These are phyloP conservation scores for Testicularia cyperi DNA, from an alignment of 1,284 basidiomycete species.

Conservation along the genomic window DNA sequence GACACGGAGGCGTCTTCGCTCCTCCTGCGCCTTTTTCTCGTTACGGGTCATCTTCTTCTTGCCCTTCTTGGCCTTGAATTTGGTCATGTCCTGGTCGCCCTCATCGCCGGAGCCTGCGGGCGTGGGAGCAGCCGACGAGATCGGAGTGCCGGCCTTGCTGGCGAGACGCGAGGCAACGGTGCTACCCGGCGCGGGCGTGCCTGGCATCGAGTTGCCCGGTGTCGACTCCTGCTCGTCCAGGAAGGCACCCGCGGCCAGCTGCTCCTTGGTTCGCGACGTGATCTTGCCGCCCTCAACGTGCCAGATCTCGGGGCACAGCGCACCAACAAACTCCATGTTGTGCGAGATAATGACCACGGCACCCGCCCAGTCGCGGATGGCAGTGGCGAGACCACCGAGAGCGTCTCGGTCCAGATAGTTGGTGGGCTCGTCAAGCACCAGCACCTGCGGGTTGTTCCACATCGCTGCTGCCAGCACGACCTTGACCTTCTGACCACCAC, in stretches of 20 bases:
- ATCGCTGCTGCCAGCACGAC: slow-evolving; percentile 64
- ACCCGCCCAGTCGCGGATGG: slow-evolving; percentile 93
- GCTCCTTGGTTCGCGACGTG: slow-evolving; percentile 81
- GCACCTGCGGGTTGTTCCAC: slow-evolving; percentile 59
- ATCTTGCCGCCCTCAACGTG: slow-evolving; percentile 72
- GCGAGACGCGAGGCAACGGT: slow-evolving; percentile 60
- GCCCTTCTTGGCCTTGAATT: slow-evolving; percentile 59
- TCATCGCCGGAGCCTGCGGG: slow-evolving; percentile 63
- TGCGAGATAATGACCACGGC: slow-evolving; percentile 97
- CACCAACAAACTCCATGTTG: slow-evolving; percentile 65
- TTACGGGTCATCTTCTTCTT: slow-evolving; percentile 60
- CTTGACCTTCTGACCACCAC: slow-evolving; percentile 86
- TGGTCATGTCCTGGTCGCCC: slow-evolving; percentile 58
- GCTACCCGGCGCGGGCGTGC: slow-evolving; percentile 61
- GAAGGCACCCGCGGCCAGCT: slow-evolving; percentile 76
- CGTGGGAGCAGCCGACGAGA: slow-evolving; percentile 60
- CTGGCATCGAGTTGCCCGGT: slow-evolving; percentile 73
- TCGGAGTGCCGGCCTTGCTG: slow-evolving; percentile 59
- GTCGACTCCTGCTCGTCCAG: slow-evolving; percentile 65
- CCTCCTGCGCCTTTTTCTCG: slow-evolving; percentile 59
- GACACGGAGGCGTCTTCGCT: slow-evolving; percentile 52
- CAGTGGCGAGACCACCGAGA: slow-evolving; percentile 87
- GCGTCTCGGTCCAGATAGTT: slow-evolving; percentile 75
- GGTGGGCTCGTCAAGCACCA: slow-evolving; percentile 70
- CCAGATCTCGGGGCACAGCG: slow-evolving; percentile 66